A percentile compares a stretch with the other conserved stretches of the same genome.
These are phyloP conservation scores for Suillus cothurnatus DNA, from an alignment of 768 basidiomycete genomes.

Conservation along the genomic window DNA sequence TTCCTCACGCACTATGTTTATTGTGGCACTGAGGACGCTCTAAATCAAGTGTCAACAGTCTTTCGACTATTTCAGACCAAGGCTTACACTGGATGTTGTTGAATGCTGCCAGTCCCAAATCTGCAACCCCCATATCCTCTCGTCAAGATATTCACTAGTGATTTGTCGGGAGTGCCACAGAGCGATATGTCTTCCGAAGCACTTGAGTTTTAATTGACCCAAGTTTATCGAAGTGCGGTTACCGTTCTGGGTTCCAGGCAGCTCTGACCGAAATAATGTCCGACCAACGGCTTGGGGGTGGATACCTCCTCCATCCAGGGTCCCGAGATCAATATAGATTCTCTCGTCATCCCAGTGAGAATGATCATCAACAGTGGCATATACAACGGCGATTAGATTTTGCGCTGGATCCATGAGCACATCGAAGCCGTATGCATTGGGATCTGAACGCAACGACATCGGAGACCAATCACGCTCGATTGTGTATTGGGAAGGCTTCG, in stretches of 20 bases:
- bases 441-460: slow-evolving; percentile 1
- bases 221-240: background rate
- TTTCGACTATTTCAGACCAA: background rate
- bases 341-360: background rate
- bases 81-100: background rate
- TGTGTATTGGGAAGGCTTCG: background rate
- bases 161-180: background rate
- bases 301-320: background rate
- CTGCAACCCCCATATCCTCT: background rate
- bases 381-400: background rate
- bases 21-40: background rate
- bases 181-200: slow-evolving; percentile 1
- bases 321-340: background rate
- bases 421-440: background rate
- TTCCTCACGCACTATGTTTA: background rate
- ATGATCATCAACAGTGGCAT: background rate
- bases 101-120: slow-evolving; percentile 3
- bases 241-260: background rate
- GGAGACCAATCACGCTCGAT: background rate
- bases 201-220: background rate
- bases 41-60: background rate
- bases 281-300: background rate
- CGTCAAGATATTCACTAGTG: background rate
- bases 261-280: background rate
- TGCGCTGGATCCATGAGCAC: background rate